Evolutionary conservation across 805 yeast species (phyloP).

Genomic region (Suhomyces sp.): DNA sequence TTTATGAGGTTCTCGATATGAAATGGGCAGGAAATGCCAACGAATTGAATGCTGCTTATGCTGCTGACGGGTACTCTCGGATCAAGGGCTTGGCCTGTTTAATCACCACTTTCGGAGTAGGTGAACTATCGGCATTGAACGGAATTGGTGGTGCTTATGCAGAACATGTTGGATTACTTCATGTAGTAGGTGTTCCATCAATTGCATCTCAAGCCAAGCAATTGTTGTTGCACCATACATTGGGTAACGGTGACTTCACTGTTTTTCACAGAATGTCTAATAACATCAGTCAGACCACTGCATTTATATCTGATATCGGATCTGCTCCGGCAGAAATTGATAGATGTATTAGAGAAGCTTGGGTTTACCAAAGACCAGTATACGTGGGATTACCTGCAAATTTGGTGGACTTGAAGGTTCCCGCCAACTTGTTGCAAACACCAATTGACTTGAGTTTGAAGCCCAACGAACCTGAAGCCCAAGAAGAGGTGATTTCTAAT

Average conservation of each 20-base stretch:
- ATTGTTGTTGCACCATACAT: conserved; percentile 41
- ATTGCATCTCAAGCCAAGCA: conserved; percentile 35
- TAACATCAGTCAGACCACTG: conserved; percentile 31
- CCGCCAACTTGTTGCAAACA: conserved; percentile 25
- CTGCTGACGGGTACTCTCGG: conserved; percentile 28
- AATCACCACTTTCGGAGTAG: conserved; percentile 36
- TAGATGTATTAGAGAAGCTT: conserved; percentile 33
- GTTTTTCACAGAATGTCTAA: conserved; percentile 37
- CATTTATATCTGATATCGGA: conserved; percentile 26
- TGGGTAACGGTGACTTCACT: conserved; percentile 45
- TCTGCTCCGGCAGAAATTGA: conserved; percentile 34
- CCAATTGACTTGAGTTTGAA: conserved; percentile 30
- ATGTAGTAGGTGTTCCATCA: conserved; percentile 37
- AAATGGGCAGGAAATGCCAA: conserved; percentile 40
- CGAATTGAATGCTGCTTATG: conserved; percentile 31
- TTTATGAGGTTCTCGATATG: conserved; percentile 30
- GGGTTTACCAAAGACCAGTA: conserved; percentile 33
- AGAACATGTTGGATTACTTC: conserved; percentile 36
- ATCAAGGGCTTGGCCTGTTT: conserved; percentile 29
- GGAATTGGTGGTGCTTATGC: conserved; percentile 37
- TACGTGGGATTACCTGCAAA: conserved; percentile 37
- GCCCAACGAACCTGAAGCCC: conserved; percentile 32
- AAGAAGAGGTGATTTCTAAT: conserved; percentile 29
- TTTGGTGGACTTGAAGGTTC: conserved; percentile 34
- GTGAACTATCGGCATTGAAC: conserved; percentile 37